Base-by-base conservation (phyloP, 805 yeast species). In the Candida caryicola region DNA sequence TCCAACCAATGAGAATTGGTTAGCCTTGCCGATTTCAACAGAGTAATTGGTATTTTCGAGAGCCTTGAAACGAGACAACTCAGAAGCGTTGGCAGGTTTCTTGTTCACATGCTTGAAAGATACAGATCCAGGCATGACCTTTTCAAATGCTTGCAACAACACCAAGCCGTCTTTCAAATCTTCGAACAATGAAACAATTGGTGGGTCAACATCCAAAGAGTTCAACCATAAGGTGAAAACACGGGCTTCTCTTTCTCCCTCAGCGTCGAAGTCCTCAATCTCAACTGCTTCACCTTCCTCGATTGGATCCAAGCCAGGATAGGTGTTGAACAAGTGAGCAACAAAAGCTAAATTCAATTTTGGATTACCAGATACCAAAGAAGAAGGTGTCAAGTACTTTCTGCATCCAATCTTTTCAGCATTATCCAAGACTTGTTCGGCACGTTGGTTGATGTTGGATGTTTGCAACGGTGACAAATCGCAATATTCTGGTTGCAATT, bases 161-260 rank as follows among this genome's bases (percentile, higher is more conserved):
- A 88, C 77, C 34, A 81, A 77, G 46, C 99, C 99, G 62, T 91
- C 97, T 62, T 89, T 90, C 57, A 93, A 75, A 59, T 93, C 98
- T 64, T 91, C 97, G 53, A 93, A 93, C 51, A 93, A 69, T 12
- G 85, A 81, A 35, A 88, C 88, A 43, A 93, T 91, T 17, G 96
- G 86, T 18, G 98, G 97, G 46, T 90, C 93, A 12, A 93, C 98
- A 50, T 93, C 98, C 54, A 93, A 75, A 1, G 96, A 88, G 66
- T 93, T 93, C 58, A 93, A 78, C 99, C 99, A 93, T 55, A 93
- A 70, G 4, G 99, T 93, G 68, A 93, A 93, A 9, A 93, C 99
- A 63, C 99, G 79, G 3, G 99, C 99, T 69, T 93, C 99, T 69
- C 99, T 85, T 69, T 93, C 99, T 46, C 99, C 99, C 68, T 93